Evolutionary conservation across 768 basidiomycete species (phyloP).

Genomic region (Dioszegia hungarica): DNA sequence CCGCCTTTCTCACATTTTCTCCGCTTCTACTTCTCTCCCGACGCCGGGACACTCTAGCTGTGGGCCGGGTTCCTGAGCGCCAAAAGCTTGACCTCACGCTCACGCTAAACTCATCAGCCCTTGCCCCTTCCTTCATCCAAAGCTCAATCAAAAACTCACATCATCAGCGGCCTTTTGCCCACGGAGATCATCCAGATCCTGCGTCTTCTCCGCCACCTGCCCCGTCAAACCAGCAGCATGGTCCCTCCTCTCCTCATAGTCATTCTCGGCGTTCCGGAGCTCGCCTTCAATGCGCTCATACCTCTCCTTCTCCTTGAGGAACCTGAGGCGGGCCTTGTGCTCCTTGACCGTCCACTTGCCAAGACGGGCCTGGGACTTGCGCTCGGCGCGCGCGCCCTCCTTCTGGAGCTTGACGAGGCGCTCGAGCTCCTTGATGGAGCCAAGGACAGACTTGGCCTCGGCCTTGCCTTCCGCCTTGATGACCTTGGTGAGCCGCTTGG

Average conservation of each 20-base stretch:
- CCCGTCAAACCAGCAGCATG: constrained; percentile 60
- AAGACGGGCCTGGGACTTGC: constrained; percentile 57
- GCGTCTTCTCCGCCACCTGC: constrained; percentile 64
- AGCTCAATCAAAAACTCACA: constrained; percentile 34
- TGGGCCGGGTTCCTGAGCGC: constrained; percentile 48
- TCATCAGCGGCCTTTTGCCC: constrained; percentile 67
- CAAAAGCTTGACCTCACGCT: constrained; percentile 45
- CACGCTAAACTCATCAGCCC: constrained; percentile 33
- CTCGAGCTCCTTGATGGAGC: constrained; percentile 63
- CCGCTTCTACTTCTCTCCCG: not conserved
- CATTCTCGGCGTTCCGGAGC: constrained; percentile 44
- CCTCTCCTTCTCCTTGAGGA: constrained; percentile 58
- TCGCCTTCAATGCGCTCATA: constrained; percentile 47
- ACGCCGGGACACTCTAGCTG: constrained; percentile 33
- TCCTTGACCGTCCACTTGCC: constrained; percentile 57
- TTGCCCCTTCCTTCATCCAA: not conserved
- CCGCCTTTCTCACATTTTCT: not conserved
- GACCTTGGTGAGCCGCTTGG: constrained; percentile 62
- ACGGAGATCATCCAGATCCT: constrained; percentile 66
- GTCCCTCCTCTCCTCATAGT: constrained; percentile 54
- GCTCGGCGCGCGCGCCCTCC: constrained; percentile 58
- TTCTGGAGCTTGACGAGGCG: constrained; percentile 69
- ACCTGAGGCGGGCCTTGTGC: constrained; percentile 63
- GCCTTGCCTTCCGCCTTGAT: constrained; percentile 65
- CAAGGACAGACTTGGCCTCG: constrained; percentile 61